Conservation (phyloP, 345 rosid species). For the Camelina laxa region DNA sequence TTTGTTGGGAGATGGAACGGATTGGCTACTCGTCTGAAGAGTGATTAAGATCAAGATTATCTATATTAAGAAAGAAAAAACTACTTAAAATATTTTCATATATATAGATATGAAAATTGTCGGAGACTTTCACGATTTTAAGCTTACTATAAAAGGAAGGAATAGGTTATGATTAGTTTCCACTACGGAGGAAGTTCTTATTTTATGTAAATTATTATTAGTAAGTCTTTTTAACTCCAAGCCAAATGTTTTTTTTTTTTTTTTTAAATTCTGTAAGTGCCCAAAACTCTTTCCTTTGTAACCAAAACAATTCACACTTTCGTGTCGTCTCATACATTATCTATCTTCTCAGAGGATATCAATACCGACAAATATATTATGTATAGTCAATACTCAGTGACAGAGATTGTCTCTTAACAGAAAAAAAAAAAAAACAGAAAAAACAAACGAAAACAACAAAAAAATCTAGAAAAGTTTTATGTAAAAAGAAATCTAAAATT, state of each 20-base stretch:
- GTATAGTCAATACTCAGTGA: conserved; percentile 4
- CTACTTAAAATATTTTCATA: conserved; percentile 14
- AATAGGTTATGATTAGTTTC: conserved; percentile 41
- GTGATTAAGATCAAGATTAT: conserved; percentile 33
- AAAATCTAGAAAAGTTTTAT: neutral
- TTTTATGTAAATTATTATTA: conserved; percentile 39
- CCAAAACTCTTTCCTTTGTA: conserved; percentile 20
- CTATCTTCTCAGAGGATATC: neutral
- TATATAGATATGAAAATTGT: conserved; percentile 32
- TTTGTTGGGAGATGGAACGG: conserved; percentile 92
- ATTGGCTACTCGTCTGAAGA: conserved; percentile 54
- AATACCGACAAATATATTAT: neutral
- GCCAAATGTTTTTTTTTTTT: conserved; percentile 15
- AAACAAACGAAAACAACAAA: neutral
- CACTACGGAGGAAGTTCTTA: conserved; percentile 32
- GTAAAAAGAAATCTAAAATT: neutral
- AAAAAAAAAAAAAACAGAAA: neutral
- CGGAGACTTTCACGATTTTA: conserved; percentile 31
- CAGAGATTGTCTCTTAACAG: conserved; percentile 1
- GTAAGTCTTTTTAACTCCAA: conserved; percentile 38
- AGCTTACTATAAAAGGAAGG: conserved; percentile 43
- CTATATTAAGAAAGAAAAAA: neutral
- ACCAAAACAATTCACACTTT: conserved; percentile 9
- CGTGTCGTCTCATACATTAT: neutral
- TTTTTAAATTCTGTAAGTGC: conserved; percentile 9